These are phyloP conservation scores for Aristolochia californica DNA, from an alignment of 164 flowering plant species.

Conservation along the genomic window DNA sequence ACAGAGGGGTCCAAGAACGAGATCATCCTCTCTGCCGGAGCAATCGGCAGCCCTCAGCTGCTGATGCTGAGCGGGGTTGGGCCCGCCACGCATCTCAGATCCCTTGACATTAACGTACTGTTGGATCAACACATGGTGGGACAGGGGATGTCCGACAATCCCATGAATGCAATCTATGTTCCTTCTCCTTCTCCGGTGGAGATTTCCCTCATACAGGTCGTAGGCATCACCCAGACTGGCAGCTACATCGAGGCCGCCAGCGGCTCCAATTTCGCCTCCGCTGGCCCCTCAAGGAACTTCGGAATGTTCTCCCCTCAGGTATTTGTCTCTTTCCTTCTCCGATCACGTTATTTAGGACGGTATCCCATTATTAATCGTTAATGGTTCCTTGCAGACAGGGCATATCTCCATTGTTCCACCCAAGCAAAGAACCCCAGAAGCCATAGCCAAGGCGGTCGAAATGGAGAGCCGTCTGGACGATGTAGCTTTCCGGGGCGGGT, in stretches of 20 bases:
- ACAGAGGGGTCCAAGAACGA: conserved; percentile 24
- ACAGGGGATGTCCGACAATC: conserved; percentile 70
- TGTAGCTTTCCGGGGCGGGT: conserved; percentile 27
- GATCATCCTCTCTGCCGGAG: conserved; percentile 58
- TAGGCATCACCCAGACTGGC: conserved; percentile 57
- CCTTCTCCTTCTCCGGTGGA: conserved; percentile 71
- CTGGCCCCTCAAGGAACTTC: not conserved
- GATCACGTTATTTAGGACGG: not conserved
- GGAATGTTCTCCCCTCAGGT: conserved; percentile 36
- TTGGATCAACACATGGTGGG: conserved; percentile 66
- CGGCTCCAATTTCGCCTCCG: conserved; percentile 21
- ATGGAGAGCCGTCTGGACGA: conserved; percentile 11
- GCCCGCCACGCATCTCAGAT: conserved; percentile 7
- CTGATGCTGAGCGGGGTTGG: conserved; percentile 29
- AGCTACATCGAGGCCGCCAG: conserved; percentile 73
- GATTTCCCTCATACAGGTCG: conserved; percentile 58
- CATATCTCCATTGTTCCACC: conserved; percentile 18
- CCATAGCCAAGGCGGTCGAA: conserved; percentile 18
- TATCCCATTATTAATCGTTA: not conserved
- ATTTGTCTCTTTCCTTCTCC: not conserved
- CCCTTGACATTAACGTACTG: conserved; percentile 37
- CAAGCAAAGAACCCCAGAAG: conserved; percentile 26
- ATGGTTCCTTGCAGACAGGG: conserved; percentile 20
- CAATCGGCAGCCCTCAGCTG: conserved; percentile 82
- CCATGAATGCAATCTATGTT: conserved; percentile 59